Conservation (phyloP, 2,329 filamentous ascomycete species). For the Dendrostoma leiphaemia region DNA sequence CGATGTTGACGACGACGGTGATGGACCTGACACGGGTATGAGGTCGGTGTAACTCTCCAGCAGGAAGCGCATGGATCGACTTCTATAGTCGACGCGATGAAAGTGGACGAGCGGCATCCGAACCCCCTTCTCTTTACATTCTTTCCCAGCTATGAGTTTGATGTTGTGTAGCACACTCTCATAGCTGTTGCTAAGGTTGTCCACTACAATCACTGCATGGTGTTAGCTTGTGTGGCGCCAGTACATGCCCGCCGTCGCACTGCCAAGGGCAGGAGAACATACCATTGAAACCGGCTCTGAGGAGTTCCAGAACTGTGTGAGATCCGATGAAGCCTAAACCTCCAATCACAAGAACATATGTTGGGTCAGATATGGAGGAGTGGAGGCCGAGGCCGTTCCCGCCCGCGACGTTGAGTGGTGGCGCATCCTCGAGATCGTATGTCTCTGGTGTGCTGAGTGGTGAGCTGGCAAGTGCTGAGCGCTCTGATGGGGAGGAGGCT, state of each 20-base stretch:
- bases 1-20: neutral
- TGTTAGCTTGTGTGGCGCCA: neutral
- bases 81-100: constrained; percentile 38
- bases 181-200: constrained; percentile 44
- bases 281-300: constrained; percentile 51
- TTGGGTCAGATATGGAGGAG: constrained; percentile 14
- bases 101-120: constrained; percentile 31
- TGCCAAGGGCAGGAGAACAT: neutral
- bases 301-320: constrained; percentile 51
- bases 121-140: constrained; percentile 24
- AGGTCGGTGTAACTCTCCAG: constrained; percentile 33
- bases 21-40: constrained; percentile 8
- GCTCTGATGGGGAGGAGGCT: constrained; percentile 13
- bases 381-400: constrained; percentile 11
- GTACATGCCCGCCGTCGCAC: neutral
- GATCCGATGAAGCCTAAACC: constrained; percentile 56
- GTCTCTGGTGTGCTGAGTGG: constrained; percentile 19
- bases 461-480: constrained; percentile 20
- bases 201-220: constrained; percentile 39
- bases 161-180: constrained; percentile 29
- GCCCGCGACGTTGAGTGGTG: constrained; percentile 8
- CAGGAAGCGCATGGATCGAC: constrained; percentile 34
- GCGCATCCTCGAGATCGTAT: constrained; percentile 19
- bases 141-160: constrained; percentile 26
- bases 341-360: constrained; percentile 47